Evolutionary conservation across 2,329 filamentous ascomycete genomes (phyloP).

Genomic region (Alternaria consortialis): DNA sequence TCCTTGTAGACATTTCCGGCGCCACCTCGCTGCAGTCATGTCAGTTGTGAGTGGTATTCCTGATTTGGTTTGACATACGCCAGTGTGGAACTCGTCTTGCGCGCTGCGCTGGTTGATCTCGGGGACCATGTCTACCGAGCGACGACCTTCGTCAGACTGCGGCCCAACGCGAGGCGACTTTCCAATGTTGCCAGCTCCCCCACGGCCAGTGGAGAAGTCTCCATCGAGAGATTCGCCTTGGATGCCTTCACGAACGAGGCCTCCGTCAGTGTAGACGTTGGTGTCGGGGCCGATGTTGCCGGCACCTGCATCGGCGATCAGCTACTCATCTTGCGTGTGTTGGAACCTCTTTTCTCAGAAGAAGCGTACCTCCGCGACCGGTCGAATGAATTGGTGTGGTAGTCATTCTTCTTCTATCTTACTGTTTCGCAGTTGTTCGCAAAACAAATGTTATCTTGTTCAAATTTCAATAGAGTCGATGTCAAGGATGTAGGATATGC

Average conservation of each 20-base stretch:
- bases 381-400: constrained; percentile 60
- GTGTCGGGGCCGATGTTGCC: constrained; percentile 66
- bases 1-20: constrained; percentile 59
- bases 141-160: constrained; percentile 33
- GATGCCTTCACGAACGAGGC: constrained; percentile 57
- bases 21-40: constrained; percentile 51
- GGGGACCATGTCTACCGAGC: constrained; percentile 55
- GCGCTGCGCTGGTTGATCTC: constrained; percentile 52
- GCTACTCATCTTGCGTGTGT: neutral
- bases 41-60: constrained; percentile 16
- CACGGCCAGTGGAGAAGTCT: constrained; percentile 51
- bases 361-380: constrained; percentile 63
- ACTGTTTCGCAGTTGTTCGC: neutral
- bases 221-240: constrained; percentile 49
- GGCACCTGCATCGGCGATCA: constrained; percentile 55
- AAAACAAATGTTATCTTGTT: constrained; percentile 21
- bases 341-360: neutral
- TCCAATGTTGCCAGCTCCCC: constrained; percentile 53
- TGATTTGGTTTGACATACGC: constrained; percentile 41
- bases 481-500: constrained; percentile 19
- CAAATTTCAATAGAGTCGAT: constrained; percentile 9
- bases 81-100: constrained; percentile 59
- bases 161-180: constrained; percentile 48
- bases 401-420: constrained; percentile 34
- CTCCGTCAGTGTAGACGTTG: constrained; percentile 57